These are phyloP conservation scores for Colletotrichum acutatum DNA, from an alignment of 2,329 filamentous ascomycete species.

Conservation along the genomic window DNA sequence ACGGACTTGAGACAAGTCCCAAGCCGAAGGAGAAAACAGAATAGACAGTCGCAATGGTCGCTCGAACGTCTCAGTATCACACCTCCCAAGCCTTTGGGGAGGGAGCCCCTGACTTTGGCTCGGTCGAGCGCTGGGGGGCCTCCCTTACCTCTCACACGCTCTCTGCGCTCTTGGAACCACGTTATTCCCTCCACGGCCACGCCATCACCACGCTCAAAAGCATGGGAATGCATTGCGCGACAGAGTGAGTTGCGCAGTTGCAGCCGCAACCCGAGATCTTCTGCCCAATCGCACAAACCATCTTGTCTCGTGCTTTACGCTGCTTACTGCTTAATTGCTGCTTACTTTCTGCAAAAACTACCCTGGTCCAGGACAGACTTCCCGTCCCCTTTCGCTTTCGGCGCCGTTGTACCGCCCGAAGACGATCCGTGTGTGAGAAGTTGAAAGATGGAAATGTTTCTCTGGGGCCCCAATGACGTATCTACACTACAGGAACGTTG, in stretches of 20 bases:
- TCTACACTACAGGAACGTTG: background rate
- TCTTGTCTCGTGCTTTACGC: background rate
- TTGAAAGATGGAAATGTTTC: background rate
- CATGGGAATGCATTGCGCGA: background rate
- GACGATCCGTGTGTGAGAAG: background rate
- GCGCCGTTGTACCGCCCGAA: background rate
- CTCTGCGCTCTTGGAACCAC: background rate
- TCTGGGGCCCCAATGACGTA: constrained; percentile 3
- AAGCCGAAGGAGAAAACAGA: background rate
- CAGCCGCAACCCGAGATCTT: background rate
- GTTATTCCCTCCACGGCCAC: constrained; percentile 3
- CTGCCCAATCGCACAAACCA: background rate
- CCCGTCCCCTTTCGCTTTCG: background rate
- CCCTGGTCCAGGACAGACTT: background rate
- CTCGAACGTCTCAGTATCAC: constrained; percentile 5
- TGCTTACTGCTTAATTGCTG: background rate
- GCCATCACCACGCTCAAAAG: background rate
- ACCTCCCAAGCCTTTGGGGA: constrained; percentile 5
- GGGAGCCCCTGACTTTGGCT: background rate
- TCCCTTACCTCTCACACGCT: background rate
- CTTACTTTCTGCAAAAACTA: background rate
- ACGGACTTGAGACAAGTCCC: constrained; percentile 28
- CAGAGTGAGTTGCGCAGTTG: background rate
- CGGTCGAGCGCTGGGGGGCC: background rate
- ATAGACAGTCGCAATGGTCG: background rate